These are phyloP conservation scores for Pythium phragmiticola DNA, from an alignment of 352 stramenopile genomes.

Conservation along the genomic window DNA sequence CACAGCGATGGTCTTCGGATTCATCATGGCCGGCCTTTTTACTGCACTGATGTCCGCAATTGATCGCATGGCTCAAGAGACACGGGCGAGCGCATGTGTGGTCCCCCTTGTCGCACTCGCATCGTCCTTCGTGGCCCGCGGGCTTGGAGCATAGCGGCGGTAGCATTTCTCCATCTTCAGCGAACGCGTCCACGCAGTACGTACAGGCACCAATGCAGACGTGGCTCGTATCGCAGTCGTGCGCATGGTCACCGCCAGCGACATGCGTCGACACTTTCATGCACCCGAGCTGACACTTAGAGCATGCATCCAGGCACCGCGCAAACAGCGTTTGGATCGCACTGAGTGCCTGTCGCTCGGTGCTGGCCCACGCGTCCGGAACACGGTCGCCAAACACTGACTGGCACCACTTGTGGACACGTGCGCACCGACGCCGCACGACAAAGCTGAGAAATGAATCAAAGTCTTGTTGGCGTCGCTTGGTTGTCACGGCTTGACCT, in stretches of 20 bases:
- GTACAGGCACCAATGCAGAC: conserved; percentile 41
- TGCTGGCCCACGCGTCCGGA: conserved; percentile 42
- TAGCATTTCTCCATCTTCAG: conserved; percentile 20
- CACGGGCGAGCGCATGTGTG: conserved; percentile 64
- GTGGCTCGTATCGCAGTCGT: conserved; percentile 61
- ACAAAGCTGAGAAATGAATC: conserved; percentile 59
- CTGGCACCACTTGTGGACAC: conserved; percentile 43
- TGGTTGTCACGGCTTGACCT: background rate
- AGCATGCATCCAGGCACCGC: conserved; percentile 60
- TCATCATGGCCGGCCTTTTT: conserved; percentile 42
- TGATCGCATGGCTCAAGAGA: conserved; percentile 37
- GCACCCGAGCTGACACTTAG: conserved; percentile 54
- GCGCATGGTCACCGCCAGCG: conserved; percentile 9
- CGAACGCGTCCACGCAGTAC: conserved; percentile 43
- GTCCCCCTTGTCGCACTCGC: conserved; percentile 57
- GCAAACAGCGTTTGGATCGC: conserved; percentile 50
- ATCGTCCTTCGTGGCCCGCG: conserved; percentile 63
- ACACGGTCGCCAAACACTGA: conserved; percentile 39
- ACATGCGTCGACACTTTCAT: conserved; percentile 54
- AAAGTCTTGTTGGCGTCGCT: conserved; percentile 40
- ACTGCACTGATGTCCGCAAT: conserved; percentile 52
- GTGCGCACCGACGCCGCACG: conserved; percentile 51
- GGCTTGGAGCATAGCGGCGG: conserved; percentile 46
- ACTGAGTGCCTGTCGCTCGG: conserved; percentile 47
- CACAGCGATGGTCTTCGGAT: conserved; percentile 47